phyloP scores from a whole-genome alignment of 192 early-diverging fungal species.

The Coemansia nantahalensis region DNA sequence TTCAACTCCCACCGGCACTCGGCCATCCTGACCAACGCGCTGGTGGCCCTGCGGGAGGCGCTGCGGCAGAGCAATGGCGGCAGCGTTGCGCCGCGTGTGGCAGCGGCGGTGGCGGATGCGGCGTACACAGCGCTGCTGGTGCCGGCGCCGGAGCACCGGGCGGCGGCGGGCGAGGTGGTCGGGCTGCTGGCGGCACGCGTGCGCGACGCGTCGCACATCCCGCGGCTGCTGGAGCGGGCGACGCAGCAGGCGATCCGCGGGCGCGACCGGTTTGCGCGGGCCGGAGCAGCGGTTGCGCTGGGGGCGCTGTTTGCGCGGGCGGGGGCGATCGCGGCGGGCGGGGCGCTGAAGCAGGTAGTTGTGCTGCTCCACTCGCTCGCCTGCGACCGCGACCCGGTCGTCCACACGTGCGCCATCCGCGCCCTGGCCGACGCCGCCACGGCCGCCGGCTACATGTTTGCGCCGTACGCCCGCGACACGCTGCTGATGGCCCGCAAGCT shows the following conservation, averaged over 20 bases:
- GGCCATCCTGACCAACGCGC: constrained; percentile 76
- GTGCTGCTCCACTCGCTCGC: constrained; percentile 88
- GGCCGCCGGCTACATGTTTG: constrained; percentile 90
- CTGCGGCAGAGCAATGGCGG: background rate
- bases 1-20: constrained; percentile 68
- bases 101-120: constrained; percentile 26
- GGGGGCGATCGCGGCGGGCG: constrained; percentile 81
- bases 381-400: constrained; percentile 87
- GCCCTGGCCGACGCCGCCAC: constrained; percentile 82
- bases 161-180: constrained; percentile 75
- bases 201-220: constrained; percentile 11
- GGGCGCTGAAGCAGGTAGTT: constrained; percentile 83
- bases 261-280: constrained; percentile 90
- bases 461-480: constrained; percentile 83
- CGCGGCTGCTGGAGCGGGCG: constrained; percentile 14
- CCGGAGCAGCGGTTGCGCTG: constrained; percentile 87
- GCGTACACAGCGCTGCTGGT: constrained; percentile 59
- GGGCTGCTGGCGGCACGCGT: constrained; percentile 70
- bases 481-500: constrained; percentile 85
- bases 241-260: constrained; percentile 76
- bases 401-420: constrained; percentile 91
- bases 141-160: constrained; percentile 67
- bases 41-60: constrained; percentile 68
- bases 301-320: constrained; percentile 86
- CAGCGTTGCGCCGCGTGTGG: constrained; percentile 13